A percentile compares a stretch with the other conserved stretches of the same genome.
Evolutionary conservation across 192 early-diverging fungal species (phyloP).

Genomic region (Polychytrium aggregatum): DNA sequence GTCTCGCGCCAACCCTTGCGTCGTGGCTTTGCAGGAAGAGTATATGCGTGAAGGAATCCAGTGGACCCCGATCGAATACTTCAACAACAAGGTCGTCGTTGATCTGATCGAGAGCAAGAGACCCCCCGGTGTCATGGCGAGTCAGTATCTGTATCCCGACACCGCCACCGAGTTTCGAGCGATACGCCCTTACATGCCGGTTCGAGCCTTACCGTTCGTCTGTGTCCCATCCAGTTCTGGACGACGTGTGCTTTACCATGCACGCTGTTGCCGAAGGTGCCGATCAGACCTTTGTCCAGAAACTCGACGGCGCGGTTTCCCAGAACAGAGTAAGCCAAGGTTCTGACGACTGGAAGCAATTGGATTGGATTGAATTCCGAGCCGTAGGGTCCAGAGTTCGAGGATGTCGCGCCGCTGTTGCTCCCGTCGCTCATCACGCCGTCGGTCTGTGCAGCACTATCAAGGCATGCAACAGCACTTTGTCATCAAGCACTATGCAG

Average conservation of each 20-base stretch:
- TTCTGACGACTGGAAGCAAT: too few relatives aligned
- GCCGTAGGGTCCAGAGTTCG: too few relatives aligned
- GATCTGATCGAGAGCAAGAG: conserved; percentile 94
- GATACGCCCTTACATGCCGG: neutral
- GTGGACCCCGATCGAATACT: conserved; percentile 99
- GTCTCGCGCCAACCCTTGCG: too few relatives aligned
- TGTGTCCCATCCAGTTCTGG: conserved; percentile 64
- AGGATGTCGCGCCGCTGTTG: too few relatives aligned
- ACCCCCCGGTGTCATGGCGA: conserved; percentile 77
- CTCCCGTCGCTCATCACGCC: conserved; percentile 51
- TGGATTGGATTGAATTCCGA: too few relatives aligned
- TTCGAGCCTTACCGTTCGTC: neutral
- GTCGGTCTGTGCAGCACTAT: conserved; percentile 27
- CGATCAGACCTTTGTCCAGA: conserved; percentile 42
- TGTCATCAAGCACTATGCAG: conserved; percentile 89
- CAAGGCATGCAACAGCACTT: conserved; percentile 40
- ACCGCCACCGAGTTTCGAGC: neutral
- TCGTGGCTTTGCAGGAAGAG: conserved; percentile 51
- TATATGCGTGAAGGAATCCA: conserved; percentile 91
- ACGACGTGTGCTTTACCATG: conserved; percentile 95
- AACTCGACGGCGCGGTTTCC: conserved; percentile 27
- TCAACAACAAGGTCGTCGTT: conserved; percentile 99
- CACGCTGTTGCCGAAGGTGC: conserved; percentile 70
- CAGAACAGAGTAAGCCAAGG: too few relatives aligned
- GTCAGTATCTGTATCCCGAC: conserved; percentile 3